These are phyloP conservation scores for Murraya koenigii DNA, from an alignment of 345 rosid species.

Conservation along the genomic window DNA sequence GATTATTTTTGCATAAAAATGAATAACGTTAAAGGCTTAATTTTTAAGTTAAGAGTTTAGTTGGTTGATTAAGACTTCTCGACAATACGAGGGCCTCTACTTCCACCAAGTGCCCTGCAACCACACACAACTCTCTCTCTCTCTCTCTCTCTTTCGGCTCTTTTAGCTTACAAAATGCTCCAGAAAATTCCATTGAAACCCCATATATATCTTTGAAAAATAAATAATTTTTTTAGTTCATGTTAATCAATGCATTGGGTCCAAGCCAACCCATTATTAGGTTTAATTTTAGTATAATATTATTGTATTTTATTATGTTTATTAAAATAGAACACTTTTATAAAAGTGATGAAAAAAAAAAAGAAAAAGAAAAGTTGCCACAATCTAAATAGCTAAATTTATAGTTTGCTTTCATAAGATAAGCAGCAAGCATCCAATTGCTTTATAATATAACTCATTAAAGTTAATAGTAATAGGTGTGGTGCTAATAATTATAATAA, in stretches of 20 bases:
- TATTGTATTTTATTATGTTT: no score
- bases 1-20: background rate
- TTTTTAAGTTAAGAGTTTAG: conserved; percentile 20
- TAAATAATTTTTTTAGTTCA: background rate
- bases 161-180: background rate
- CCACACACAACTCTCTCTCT: background rate
- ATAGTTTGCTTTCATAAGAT: no score
- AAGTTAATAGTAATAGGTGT: no score
- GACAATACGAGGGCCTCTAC: background rate
- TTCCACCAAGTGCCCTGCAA: conserved; percentile 22
- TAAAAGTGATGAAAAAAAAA: no score
- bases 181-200: background rate
- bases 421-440: no score
- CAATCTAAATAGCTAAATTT: no score
- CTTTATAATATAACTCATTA: no score
- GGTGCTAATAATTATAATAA: no score
- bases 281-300: background rate
- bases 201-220: no score
- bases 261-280: background rate
- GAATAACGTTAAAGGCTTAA: conserved; percentile 17
- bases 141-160: no score
- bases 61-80: conserved; percentile 21
- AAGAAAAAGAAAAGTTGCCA: no score
- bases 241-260: conserved; percentile 19
- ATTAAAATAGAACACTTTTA: no score